Percentiles rank a stretch among this genome's conserved stretches.
phyloP scores from a whole-genome alignment of 2,329 filamentous ascomycete genomes.

The Penicillium rolfsii region DNA sequence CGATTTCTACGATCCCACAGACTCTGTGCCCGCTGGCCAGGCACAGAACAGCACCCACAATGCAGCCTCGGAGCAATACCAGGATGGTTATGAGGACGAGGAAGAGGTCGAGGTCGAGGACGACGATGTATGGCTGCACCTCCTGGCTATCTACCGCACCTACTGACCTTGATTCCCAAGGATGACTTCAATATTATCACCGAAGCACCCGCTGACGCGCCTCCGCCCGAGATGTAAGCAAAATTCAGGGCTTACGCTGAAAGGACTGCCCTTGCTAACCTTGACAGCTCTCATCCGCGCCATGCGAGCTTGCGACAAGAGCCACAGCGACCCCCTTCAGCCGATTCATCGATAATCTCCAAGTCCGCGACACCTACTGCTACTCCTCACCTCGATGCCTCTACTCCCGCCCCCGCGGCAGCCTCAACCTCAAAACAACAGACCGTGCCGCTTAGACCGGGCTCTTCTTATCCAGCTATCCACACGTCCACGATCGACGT shows the following conservation, averaged over 20 bases:
- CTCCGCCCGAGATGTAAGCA: constrained; percentile 43
- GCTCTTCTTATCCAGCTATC: constrained; percentile 67
- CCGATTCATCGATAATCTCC: constrained; percentile 34
- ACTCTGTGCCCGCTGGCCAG: constrained; percentile 39
- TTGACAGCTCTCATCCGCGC: constrained; percentile 44
- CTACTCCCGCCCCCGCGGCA: constrained; percentile 34
- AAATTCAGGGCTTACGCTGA: constrained; percentile 6
- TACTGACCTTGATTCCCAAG: constrained; percentile 33
- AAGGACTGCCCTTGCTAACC: constrained; percentile 24
- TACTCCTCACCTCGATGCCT: constrained; percentile 38
- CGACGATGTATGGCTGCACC: constrained; percentile 31
- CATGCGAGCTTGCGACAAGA: constrained; percentile 44
- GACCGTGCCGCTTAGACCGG: constrained; percentile 53
- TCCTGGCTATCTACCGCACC: background rate
- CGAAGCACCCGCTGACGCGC: constrained; percentile 49
- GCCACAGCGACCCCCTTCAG: constrained; percentile 39
- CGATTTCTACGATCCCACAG: constrained; percentile 51
- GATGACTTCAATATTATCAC: constrained; percentile 56
- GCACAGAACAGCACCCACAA: constrained; percentile 35
- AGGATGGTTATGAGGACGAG: constrained; percentile 43
- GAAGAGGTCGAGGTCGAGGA: constrained; percentile 51
- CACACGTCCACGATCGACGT: constrained; percentile 83
- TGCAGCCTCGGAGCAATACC: constrained; percentile 32
- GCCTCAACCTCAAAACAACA: constrained; percentile 41
- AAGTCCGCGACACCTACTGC: constrained; percentile 43